Evolutionary conservation across 345 rosid species (phyloP), one percentile per base, ranked within the genome.

Genomic region (Hibiscus syriacus): DNA sequence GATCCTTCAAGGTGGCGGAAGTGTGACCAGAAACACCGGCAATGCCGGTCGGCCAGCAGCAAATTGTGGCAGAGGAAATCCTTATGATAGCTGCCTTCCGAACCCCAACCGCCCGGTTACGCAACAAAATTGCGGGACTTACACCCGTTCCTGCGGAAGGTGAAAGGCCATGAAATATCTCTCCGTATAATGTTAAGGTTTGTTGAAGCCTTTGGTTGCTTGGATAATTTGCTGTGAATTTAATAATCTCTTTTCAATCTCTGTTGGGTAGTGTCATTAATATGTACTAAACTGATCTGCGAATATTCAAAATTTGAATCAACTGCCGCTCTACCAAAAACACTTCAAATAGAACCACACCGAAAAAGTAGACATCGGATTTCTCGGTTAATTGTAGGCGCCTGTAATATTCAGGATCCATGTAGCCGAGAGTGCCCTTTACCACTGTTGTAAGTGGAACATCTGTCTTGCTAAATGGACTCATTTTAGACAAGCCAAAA

Each of bases 341-440:
- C 20, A 77, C 76, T 59, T 77, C 80, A 0, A 80, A 77, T 2
- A 80, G 70, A 34, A 80, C 80, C 48, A 80, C 83, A 1, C 83
- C 80, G 0, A 80, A 77, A 12, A 78, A 80, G 72, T 77, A 77
- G 6, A 80, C 80, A 68, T 79, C 80, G 5, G 78, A 73, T 68
- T 79, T 76, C 32, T 79, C 82, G 1, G 80, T 79, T 34, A 79
- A 66, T 50, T 79, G 76, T 73, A 67, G 73, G 32, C 80, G 64
- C 29, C 67, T 73, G 50, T 73, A 69, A 55, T 70, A 79, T 65
- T 79, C 78, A 0, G 80, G 82, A 30, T 76, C 80, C 22, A 79
- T 64, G 55, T 79, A 79, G 4, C 80, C 82, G 1, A 70, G 70
- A 32, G 79, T 73, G 49, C 80, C 82, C 55, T 71, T 77, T 1